Evolutionary conservation across 139 green algal genomes (phyloP), one percentile per base, ranked within the genome.

Genomic region (Haematococcus sp.): DNA sequence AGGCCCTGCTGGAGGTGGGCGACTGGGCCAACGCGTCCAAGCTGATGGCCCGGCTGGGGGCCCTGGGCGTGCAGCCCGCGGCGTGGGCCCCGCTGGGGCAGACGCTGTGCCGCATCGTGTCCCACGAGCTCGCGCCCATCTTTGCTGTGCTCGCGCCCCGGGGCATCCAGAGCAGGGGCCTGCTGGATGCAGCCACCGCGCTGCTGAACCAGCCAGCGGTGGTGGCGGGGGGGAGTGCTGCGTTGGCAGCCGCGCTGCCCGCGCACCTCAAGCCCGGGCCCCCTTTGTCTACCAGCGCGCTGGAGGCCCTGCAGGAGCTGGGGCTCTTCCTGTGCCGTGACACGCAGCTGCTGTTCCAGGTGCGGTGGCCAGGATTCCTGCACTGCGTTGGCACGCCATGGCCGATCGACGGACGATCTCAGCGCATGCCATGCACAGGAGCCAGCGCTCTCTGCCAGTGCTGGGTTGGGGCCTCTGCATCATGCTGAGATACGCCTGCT

Each of bases 1-100:
- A 78, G 43, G 86, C 71, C 20, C 74, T 94, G 28, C 69, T 91
- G 66, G 28, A 77, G 74, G 77, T 86, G 59, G 58, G 65, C 1
- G 58, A 65, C 28, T 79, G 72, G 77, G 49, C 54, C 28, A 63
- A 60, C 40, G 70, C 70, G 19, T 23, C 59, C 30, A 44, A 71
- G 31, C 77, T 92, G 46, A 71, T 86, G 49, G 64, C 70, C 23
- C 77, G 73, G 54, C 84, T 89, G 71, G 7, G 43, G 5, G 33
- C 58, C 13, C 33, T 82, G 34, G 83, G 87, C 19, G 49, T 90
- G 4, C 44, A 80, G 34, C 80, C 86, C 1, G 80, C 81, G 0
- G 75, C 78, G 7, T 76, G 87, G 73, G 67, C 68, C 15, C 40
- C 52, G 7, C 79, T 91, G n/a, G 79, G 70, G 23, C 33, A 49